Evolutionary conservation across 1,139 yeast species (phyloP).

Genomic region (Casaregolazyma suthepensis): DNA sequence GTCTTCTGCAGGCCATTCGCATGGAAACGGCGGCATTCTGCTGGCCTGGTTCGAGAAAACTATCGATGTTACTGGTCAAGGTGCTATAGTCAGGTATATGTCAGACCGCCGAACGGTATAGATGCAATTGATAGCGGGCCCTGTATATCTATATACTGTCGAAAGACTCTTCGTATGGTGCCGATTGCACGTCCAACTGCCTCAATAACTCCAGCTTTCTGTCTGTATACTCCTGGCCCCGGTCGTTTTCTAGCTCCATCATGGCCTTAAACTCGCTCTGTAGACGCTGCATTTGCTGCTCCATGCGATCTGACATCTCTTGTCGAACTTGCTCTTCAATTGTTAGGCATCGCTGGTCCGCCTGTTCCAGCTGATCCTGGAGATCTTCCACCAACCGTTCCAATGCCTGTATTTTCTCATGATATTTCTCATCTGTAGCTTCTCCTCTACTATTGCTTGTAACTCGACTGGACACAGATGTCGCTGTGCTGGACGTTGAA

Average conservation of each 20-base stretch:
- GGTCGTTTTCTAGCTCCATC: conserved; percentile 25
- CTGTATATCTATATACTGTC: background rate
- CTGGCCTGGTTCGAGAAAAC: conserved; percentile 92
- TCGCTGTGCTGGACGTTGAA: conserved; percentile 9
- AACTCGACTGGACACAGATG: conserved; percentile 4
- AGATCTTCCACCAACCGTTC: conserved; percentile 15
- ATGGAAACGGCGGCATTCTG: conserved; percentile 80
- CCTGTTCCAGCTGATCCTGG: conserved; percentile 22
- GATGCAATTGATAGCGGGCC: background rate
- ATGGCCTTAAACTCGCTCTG: conserved; percentile 22
- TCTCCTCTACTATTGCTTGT: background rate
- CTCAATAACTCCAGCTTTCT: conserved; percentile 21
- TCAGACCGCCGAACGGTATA: conserved; percentile 79
- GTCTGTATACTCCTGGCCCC: conserved; percentile 23
- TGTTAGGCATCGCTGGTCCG: conserved; percentile 20
- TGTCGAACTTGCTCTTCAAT: conserved; percentile 31
- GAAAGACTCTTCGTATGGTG: background rate
- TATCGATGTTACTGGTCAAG: conserved; percentile 77
- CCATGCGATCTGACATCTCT: conserved; percentile 33
- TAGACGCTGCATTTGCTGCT: conserved; percentile 28
- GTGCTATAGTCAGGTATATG: conserved; percentile 79
- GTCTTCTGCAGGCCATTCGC: conserved; percentile 54
- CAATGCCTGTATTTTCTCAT: conserved; percentile 12
- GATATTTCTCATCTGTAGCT: conserved; percentile 2
- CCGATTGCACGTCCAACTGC: background rate